Evolutionary conservation across 805 yeast genomes (phyloP).

Genomic region (Ogataea wickerhamii): DNA sequence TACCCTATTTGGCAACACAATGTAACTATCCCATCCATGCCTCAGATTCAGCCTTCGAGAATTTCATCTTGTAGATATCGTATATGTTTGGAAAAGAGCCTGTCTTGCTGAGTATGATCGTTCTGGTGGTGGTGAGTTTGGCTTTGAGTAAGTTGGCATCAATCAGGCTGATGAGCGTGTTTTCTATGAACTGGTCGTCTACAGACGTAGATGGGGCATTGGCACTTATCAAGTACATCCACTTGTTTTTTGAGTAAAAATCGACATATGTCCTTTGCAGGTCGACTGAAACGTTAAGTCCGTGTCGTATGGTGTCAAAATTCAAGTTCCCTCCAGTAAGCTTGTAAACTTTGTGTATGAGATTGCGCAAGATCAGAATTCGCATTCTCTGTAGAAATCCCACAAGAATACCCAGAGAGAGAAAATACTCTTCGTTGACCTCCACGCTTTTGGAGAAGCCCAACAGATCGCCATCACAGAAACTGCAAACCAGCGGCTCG

Average conservation of each 20-base stretch:
- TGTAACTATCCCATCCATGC: constrained; percentile 26
- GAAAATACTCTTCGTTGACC: constrained; percentile 37
- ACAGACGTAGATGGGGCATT: constrained; percentile 10
- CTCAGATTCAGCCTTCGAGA: constrained; percentile 22
- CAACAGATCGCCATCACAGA: constrained; percentile 41
- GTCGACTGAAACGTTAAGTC: constrained; percentile 24
- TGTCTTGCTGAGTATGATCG: constrained; percentile 28
- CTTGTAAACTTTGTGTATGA: constrained; percentile 24
- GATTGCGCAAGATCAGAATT: constrained; percentile 45
- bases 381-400: constrained; percentile 44
- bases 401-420: constrained; percentile 36
- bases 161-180: constrained; percentile 46
- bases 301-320: constrained; percentile 22
- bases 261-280: constrained; percentile 5
- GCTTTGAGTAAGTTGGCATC: constrained; percentile 54
- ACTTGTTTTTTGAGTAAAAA: constrained; percentile 12
- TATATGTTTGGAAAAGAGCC: constrained; percentile 28
- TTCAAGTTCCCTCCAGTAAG: constrained; percentile 12
- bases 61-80: constrained; percentile 20
- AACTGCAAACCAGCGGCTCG: constrained; percentile 33
- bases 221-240: constrained; percentile 18
- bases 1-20: background rate
- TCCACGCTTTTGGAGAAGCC: constrained; percentile 33
- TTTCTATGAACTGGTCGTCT: constrained; percentile 46
- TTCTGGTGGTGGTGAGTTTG: constrained; percentile 35